A percentile compares a stretch with the other conserved stretches of the same genome.
Conservation (phyloP, 2,329 filamentous ascomycete genomes). For the Colletotrichum eremochloae region DNA sequence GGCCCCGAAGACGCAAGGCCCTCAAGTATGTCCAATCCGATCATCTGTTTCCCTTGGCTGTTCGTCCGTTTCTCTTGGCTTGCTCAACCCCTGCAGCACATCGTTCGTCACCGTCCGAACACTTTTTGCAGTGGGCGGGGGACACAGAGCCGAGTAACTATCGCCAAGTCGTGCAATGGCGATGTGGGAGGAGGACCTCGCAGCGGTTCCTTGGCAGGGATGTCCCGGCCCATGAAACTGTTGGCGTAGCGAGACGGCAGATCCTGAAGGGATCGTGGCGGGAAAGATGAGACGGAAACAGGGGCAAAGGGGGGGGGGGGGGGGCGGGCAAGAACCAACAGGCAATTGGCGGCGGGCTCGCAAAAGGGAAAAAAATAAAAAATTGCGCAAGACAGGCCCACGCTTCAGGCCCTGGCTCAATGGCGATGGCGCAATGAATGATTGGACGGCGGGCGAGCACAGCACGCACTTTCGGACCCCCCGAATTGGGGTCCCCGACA, state of each 20-base stretch:
- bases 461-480: not conserved
- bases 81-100: conserved; percentile 27
- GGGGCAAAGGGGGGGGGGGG: no score
- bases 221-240: conserved; percentile 38
- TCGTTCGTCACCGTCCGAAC: conserved; percentile 34
- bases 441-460: conserved; percentile 21
- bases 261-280: conserved; percentile 36
- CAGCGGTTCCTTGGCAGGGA: conserved; percentile 18
- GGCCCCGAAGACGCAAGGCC: not conserved
- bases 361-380: no score
- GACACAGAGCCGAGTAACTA: not conserved
- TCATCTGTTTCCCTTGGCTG: conserved; percentile 8
- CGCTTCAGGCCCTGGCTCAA: conserved; percentile 24
- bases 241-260: conserved; percentile 37
- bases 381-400: conserved; percentile 15
- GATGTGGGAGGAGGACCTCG: not conserved
- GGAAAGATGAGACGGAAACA: conserved; percentile 36
- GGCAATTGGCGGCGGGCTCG: not conserved
- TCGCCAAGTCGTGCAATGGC: not conserved
- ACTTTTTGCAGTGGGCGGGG: conserved; percentile 10
- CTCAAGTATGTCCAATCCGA: conserved; percentile 6
- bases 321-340: not conserved
- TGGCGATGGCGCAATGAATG: not conserved
- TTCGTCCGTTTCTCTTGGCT: no score
- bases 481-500: not conserved